Base-by-base conservation (phyloP, 768 basidiomycete species). In the Trametes villosa region DNA sequence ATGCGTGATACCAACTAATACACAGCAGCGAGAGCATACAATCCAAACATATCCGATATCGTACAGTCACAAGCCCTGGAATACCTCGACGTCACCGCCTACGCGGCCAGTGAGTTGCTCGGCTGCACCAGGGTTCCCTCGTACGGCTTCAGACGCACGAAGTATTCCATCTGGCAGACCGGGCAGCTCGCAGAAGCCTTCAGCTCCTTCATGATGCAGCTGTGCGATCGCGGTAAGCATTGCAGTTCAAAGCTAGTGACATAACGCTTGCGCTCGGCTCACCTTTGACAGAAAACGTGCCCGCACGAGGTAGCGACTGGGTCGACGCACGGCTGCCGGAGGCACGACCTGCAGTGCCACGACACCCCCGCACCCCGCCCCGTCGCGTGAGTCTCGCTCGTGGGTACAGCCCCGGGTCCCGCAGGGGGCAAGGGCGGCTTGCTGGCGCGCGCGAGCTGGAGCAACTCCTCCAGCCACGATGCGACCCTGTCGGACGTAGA, bases 271-370 rank as follows among this genome's bases (percentile, higher is more conserved):
- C 29, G n/a, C 22, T 53, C 9, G n/a, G 34, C 62, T 48, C 36
- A 72, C 71, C 60, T 51, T 15, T 64, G 57, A 38, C 71, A 71
- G 52, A 72, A 69, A 3, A 72, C 30, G 38, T 72, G 71, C 41
- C 71, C 71, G 48, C 71, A 72, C 34, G 67, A 51, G 18, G 70
- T 68, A 40, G 58, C 58, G 13, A 69, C 67, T 0, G 68, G 67
- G 3, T 70, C 66, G 17, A 36, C 44, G 53, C 60, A 60, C 24
- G 67, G 68, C 30, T 67, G 60, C 20, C 41, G 30, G 9, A 63
- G 34, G 57, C 71, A 72, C 15, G 55, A 29, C 33, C 68, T 46
- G 52, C 71, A 72, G 31, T 60, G 65, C 65, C 65, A 69, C 13
- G 47, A 55, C 27, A 52, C 36, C 12, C 36, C 12, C 36, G 36